Conservation (phyloP, 352 stramenopile species). For the Phytophthora sansomeana region DNA sequence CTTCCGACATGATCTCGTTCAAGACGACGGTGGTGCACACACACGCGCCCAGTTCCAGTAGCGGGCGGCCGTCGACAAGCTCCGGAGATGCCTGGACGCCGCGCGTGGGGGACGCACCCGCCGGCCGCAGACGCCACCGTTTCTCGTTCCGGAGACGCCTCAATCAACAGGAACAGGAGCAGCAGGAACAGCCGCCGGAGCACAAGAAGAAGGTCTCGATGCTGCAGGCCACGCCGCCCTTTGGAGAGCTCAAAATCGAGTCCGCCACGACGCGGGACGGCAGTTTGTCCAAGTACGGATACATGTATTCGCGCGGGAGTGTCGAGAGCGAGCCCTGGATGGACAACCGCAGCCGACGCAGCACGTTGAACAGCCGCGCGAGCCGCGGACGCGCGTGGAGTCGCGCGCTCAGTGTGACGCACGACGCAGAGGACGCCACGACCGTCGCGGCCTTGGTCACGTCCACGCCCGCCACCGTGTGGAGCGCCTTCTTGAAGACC, state of each 20-base stretch:
- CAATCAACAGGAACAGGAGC: neutral
- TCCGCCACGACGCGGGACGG: conserved; percentile 16
- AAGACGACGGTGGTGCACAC: conserved; percentile 45
- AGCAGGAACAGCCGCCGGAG: neutral
- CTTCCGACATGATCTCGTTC: conserved; percentile 68
- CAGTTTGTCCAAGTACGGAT: conserved; percentile 33
- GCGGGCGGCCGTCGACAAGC: conserved; percentile 6
- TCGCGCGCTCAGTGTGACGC: conserved; percentile 35
- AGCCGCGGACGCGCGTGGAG: conserved; percentile 30
- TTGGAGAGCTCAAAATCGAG: conserved; percentile 43
- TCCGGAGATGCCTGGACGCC: conserved; percentile 7
- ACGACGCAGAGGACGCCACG: conserved; percentile 24
- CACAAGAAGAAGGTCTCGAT: conserved; percentile 6
- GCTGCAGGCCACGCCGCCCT: conserved; percentile 11
- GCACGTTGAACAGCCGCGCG: conserved; percentile 15
- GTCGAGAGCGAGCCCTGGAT: conserved; percentile 18
- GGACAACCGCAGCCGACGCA: conserved; percentile 11
- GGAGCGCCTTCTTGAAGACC: conserved; percentile 42
- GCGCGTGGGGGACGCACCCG: conserved; percentile 2
- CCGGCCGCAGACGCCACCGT: conserved; percentile 7
- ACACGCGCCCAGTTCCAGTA: conserved; percentile 7
- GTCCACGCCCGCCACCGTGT: conserved; percentile 28
- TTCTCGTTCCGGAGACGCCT: conserved; percentile 8
- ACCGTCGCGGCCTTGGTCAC: conserved; percentile 33
- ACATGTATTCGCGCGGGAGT: conserved; percentile 53